A percentile compares a stretch with the other conserved stretches of the same genome.
Evolutionary conservation across 331 rosid species (phyloP).

Genomic region (Erythrophleum ivorense): DNA sequence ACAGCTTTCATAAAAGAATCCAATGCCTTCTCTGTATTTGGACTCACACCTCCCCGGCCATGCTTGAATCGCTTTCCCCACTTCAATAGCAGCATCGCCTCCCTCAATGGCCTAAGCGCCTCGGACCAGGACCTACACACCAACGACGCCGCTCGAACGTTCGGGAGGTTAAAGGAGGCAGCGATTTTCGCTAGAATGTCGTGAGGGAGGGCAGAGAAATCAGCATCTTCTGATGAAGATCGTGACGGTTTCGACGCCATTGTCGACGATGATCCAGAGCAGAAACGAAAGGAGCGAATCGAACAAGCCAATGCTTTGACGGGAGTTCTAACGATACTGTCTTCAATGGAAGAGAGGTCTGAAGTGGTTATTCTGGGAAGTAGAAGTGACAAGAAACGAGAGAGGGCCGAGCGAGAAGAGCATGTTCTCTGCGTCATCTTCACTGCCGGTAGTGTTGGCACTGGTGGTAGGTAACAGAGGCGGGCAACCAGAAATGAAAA

Average conservation of each 20-base stretch:
- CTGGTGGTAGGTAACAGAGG: neutral
- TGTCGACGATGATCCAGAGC: constrained; percentile 31
- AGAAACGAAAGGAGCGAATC: constrained; percentile 32
- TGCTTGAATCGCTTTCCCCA: constrained; percentile 93
- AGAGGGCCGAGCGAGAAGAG: constrained; percentile 46
- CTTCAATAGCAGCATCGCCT: constrained; percentile 65
- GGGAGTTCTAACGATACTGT: neutral
- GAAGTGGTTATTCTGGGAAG: too few species aligned
- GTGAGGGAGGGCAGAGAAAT: constrained; percentile 75
- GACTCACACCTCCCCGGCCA: constrained; percentile 59
- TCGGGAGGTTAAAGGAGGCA: constrained; percentile 62
- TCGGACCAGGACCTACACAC: constrained; percentile 84
- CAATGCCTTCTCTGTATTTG: constrained; percentile 65
- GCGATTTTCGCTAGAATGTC: constrained; percentile 66
- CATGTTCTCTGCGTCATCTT: constrained; percentile 60
- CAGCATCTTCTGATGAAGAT: constrained; percentile 26
- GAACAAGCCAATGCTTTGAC: neutral
- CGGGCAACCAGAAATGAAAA: neutral
- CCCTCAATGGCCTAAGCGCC: constrained; percentile 73
- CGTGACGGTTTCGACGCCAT: constrained; percentile 12
- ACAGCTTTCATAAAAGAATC: constrained; percentile 70
- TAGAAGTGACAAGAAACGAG: too few species aligned
- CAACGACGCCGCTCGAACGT: constrained; percentile 64
- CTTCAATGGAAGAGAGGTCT: constrained; percentile 32
- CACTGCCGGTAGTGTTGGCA: neutral